Conservation (phyloP, 192 early-diverging fungal species). For the Haplosporangium gracile region DNA sequence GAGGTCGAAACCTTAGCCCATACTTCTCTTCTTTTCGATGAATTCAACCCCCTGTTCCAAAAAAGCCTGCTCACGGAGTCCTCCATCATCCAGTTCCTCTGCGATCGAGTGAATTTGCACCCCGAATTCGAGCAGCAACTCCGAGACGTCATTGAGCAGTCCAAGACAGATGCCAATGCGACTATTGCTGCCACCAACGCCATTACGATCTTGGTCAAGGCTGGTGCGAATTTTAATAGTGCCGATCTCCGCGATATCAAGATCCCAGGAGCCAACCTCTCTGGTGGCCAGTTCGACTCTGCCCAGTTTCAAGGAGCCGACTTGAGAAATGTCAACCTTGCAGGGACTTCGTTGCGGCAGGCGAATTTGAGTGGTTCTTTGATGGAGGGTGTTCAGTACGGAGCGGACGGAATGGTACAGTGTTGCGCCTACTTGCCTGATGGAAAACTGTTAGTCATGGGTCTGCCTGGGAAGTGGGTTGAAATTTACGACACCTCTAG, state of each 20-base stretch:
- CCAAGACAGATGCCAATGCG: neutral
- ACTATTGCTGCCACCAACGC: neutral
- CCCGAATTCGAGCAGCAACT: neutral
- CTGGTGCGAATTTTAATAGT: neutral
- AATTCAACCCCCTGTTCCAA: neutral
- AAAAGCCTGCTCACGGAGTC: neutral
- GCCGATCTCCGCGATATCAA: neutral
- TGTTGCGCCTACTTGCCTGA: neutral
- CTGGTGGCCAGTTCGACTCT: neutral
- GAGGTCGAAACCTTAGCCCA: neutral
- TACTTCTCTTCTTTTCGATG: neutral
- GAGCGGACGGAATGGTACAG: too few species aligned
- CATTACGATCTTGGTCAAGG: neutral
- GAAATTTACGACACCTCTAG: too few species aligned
- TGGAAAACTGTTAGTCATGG: neutral
- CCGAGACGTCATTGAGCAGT: neutral
- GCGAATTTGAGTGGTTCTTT: neutral
- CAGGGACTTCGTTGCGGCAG: neutral
- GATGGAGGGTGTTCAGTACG: neutral
- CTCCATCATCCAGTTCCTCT: neutral
- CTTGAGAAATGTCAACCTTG: neutral
- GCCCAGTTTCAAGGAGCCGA: neutral
- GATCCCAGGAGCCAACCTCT: neutral
- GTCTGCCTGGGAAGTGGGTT: neutral
- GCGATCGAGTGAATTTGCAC: neutral